A percentile compares a stretch with the other conserved stretches of the same genome.
Evolutionary conservation across 352 stramenopile genomes (phyloP).

Genomic region (Globisporangium cystogenes): DNA sequence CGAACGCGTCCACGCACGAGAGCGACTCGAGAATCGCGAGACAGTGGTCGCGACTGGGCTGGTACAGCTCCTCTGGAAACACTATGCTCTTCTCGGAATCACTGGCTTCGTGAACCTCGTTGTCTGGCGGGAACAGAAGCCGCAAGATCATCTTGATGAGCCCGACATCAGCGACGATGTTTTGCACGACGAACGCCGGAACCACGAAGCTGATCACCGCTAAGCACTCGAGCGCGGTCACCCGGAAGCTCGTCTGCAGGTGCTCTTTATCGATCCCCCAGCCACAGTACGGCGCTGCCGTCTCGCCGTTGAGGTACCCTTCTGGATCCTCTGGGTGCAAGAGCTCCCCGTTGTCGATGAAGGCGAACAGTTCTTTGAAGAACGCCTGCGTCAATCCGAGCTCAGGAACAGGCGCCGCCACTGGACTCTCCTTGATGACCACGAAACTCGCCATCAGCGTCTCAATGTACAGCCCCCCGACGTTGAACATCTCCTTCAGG

Average conservation of each 20-base stretch:
- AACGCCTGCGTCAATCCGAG: conserved; percentile 64
- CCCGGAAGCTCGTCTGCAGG: conserved; percentile 43
- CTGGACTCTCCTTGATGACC: conserved; percentile 49
- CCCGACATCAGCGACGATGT: conserved; percentile 42
- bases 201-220: conserved; percentile 54
- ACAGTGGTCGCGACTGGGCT: conserved; percentile 55
- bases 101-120: conserved; percentile 67
- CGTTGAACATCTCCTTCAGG: conserved; percentile 50
- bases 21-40: conserved; percentile 48
- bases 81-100: conserved; percentile 42
- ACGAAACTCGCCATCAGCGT: conserved; percentile 68
- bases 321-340: conserved; percentile 22
- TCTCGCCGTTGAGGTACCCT: conserved; percentile 21
- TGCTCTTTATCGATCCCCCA: conserved; percentile 47
- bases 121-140: conserved; percentile 67
- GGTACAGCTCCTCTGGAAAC: conserved; percentile 54
- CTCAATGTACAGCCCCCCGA: conserved; percentile 72
- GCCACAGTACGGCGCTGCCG: conserved; percentile 43
- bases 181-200: conserved; percentile 46
- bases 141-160: conserved; percentile 74
- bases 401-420: conserved; percentile 28
- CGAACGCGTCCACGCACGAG: conserved; percentile 54
- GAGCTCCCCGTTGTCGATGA: conserved; percentile 68
- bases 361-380: conserved; percentile 68
- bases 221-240: conserved; percentile 62